Evolutionary conservation across 2,329 filamentous ascomycete species (phyloP).

Genomic region (Aspergillus piperis): DNA sequence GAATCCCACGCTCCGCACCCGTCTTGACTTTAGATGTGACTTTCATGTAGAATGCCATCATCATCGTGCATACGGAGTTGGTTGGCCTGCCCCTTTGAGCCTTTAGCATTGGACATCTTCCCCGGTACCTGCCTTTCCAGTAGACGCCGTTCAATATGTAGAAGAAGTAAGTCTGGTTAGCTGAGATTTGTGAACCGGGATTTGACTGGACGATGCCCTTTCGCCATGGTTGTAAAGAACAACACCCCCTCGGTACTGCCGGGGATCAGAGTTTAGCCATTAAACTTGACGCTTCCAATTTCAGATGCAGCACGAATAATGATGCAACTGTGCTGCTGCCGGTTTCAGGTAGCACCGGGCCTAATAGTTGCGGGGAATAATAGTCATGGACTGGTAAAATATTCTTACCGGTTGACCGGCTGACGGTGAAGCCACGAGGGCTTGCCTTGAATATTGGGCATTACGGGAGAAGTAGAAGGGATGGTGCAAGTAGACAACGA

Average conservation of each 20-base stretch:
- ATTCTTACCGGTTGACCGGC: neutral
- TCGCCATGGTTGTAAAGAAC: neutral
- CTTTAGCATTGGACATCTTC: neutral
- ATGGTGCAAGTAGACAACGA: neutral
- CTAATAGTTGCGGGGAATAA: neutral
- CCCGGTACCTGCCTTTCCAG: neutral
- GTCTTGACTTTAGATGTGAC: neutral
- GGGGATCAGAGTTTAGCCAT: conserved; percentile 1
- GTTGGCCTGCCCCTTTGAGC: neutral
- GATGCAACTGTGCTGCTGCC: neutral
- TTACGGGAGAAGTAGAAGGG: no score
- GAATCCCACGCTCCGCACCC: neutral
- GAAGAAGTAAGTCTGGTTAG: neutral
- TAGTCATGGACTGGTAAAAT: neutral
- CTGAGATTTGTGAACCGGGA: neutral
- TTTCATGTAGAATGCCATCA: conserved; percentile 3
- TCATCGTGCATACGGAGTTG: neutral
- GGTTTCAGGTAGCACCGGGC: neutral
- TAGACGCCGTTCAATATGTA: neutral
- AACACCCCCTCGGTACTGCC: neutral
- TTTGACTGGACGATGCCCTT: neutral
- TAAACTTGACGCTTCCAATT: neutral
- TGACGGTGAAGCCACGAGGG: neutral
- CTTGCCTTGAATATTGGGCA: neutral
- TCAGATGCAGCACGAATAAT: neutral